A percentile compares a stretch with the other conserved stretches of the same genome.
Conservation (phyloP, 2,329 filamentous ascomycete species). For the Xylariaceae sp. region DNA sequence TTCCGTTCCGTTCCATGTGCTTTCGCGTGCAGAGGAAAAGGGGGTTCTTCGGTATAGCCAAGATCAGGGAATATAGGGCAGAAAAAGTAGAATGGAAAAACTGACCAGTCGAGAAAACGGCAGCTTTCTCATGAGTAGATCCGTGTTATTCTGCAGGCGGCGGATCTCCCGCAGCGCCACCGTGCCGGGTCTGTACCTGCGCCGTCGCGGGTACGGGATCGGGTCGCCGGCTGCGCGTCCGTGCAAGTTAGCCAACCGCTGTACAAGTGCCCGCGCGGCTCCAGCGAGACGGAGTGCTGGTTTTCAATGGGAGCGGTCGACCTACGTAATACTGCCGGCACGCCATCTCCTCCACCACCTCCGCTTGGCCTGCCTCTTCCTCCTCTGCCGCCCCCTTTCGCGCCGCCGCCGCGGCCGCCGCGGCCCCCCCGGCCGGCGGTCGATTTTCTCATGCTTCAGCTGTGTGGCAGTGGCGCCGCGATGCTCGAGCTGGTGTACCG, state of each 20-base stretch:
- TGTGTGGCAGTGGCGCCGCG: too few species aligned
- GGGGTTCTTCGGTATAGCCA: too few species aligned
- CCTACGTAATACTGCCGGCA: slow-evolving; percentile 23
- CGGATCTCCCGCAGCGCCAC: slow-evolving; percentile 87
- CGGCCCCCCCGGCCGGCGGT: slow-evolving; percentile 3
- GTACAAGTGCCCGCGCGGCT: too few species aligned
- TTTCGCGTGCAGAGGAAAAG: too few species aligned
- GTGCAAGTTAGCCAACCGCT: too few species aligned
- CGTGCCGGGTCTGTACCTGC: slow-evolving; percentile 70
- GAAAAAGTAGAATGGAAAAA: too few species aligned
- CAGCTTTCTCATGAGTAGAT: slow-evolving; percentile 74
- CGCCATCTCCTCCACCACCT: slow-evolving; percentile 11
- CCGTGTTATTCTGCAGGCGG: slow-evolving; percentile 81
- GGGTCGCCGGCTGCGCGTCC: slow-evolving; percentile 61
- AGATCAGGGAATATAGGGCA: slow-evolving; percentile 2
- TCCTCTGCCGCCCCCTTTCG: slow-evolving; percentile 7
- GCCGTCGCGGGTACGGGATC: slow-evolving; percentile 52
- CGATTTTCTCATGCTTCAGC: background rate
- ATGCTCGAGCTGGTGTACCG: too few species aligned
- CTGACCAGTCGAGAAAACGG: slow-evolving; percentile 69
- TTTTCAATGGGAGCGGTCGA: too few species aligned
- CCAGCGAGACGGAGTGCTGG: too few species aligned
- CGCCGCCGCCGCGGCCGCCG: slow-evolving; percentile 10
- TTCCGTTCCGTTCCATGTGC: too few species aligned
- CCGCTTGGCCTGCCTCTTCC: slow-evolving; percentile 16